Conservation (phyloP, 2,329 filamentous ascomycete species). For the Setomelanomma holmii region DNA sequence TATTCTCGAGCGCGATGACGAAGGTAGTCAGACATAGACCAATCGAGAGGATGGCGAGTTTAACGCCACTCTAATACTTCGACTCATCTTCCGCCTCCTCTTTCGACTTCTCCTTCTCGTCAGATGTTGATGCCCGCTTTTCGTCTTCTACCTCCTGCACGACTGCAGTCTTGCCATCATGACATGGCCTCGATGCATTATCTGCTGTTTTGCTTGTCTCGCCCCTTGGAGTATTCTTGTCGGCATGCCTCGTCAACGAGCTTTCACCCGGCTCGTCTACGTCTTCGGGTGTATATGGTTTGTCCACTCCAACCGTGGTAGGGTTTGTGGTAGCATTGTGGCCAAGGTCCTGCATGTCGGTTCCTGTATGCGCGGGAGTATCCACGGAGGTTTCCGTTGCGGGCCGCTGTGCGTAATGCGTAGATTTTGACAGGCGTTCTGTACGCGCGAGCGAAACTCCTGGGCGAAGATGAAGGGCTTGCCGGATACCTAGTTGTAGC, state of each 20-base stretch:
- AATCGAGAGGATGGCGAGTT: conserved; percentile 42
- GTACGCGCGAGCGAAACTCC: background rate
- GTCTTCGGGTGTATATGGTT: background rate
- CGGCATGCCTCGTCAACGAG: background rate
- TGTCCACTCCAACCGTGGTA: background rate
- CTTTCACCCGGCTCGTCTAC: background rate
- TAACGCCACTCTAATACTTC: conserved; percentile 43
- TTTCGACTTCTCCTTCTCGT: background rate
- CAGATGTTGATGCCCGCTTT: background rate
- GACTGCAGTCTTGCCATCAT: background rate
- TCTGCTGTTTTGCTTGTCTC: background rate
- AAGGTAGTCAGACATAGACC: conserved; percentile 47
- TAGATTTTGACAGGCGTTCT: conserved; percentile 1
- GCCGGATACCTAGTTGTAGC: background rate
- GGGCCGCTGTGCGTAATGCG: conserved; percentile 11
- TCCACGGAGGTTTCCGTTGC: conserved; percentile 10
- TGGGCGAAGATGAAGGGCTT: background rate
- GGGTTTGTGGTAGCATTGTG: conserved; percentile 1
- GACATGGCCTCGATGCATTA: background rate
- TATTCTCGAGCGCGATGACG: conserved; percentile 50
- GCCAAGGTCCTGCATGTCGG: conserved; percentile 12
- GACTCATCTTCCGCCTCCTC: conserved; percentile 44
- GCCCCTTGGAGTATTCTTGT: background rate
- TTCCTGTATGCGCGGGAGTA: background rate
- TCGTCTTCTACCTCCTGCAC: background rate